Conservation (phyloP, 2,329 filamentous ascomycete genomes). For the Saccharata proteae region DNA sequence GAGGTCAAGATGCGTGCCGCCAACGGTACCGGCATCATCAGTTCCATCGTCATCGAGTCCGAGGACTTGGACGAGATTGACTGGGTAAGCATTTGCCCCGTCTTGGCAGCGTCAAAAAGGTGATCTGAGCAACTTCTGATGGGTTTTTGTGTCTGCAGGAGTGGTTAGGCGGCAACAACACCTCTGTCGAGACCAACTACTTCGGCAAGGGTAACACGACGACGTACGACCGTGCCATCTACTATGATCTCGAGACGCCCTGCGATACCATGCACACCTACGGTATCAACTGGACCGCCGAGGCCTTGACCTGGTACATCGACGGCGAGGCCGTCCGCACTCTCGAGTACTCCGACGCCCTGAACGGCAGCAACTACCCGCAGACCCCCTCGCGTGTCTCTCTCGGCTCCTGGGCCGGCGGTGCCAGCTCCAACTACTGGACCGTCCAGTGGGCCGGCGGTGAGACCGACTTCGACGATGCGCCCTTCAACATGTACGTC, state of each 20-base stretch:
- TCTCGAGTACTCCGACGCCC: conserved; percentile 44
- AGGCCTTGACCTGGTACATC: conserved; percentile 55
- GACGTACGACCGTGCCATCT: conserved; percentile 58
- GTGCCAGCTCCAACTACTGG: conserved; percentile 31
- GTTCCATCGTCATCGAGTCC: conserved; percentile 10
- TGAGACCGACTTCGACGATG: conserved; percentile 33
- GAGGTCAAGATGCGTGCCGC: conserved; percentile 13
- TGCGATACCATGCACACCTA: conserved; percentile 53
- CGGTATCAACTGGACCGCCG: conserved; percentile 60
- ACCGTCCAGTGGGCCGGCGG: conserved; percentile 60
- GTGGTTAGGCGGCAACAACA: conserved; percentile 43
- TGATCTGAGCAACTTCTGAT: too few relatives aligned
- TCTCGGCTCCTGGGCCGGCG: conserved; percentile 37
- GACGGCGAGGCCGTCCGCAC: conserved; percentile 55
- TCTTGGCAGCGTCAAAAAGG: not conserved
- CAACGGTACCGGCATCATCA: conserved; percentile 10
- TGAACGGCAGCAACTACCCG: conserved; percentile 52
- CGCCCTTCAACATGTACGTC: conserved; percentile 41
- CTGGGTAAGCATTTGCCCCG: conserved; percentile 7
- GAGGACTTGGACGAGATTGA: conserved; percentile 12
- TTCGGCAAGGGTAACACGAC: conserved; percentile 61
- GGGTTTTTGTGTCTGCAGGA: too few relatives aligned
- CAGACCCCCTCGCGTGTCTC: conserved; percentile 59
- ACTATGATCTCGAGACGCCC: conserved; percentile 45
- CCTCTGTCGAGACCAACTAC: conserved; percentile 55